Evolutionary conservation across 2,329 filamentous ascomycete species (phyloP), one percentile per base, ranked within the genome.

Genomic region (Elsinoe ampelina): DNA sequence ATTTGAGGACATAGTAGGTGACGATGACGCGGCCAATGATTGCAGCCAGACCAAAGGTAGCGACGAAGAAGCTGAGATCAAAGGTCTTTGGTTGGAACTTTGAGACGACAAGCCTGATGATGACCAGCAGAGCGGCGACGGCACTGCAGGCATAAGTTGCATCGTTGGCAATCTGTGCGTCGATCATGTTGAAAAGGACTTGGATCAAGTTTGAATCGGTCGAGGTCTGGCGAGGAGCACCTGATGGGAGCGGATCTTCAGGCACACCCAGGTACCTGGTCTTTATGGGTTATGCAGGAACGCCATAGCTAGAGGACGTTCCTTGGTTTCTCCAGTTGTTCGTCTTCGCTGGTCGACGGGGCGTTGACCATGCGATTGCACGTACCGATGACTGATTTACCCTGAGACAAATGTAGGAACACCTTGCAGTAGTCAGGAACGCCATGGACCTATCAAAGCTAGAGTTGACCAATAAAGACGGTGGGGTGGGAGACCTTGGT

Each of bases 1-100:
- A 17, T 15, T 55, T 55, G 36, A 55, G 52, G 17, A 55, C 52
- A 55, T 55, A 55, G 35, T 55, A 55, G 12, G 36, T 55, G 22
- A 55, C 35, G n/a, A 55, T 41, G 35, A 55, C 52, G 6, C 52
- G 35, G 10, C 30, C 35, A 20, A 55, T 17, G 12, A 55, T 34
- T 13, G 38, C 52, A 15, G 12, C 15, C 13, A 55, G 38, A 19
- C 36, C 52, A 20, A 55, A 34, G 5, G 42, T 10, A 15, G 52
- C 38, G 30, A 55, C 30, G 15, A 38, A 55, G 52, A 55, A 55
- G 52, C 52, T 55, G 22, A 43, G 8, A 22, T 55, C 52, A 20
- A 55, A 43, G 10, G 38, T 34, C 52, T 42, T 55, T n/a, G 52
- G 52, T 22, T 55, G 52, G 52, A 55, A 55, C 30, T 43, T 55